phyloP scores from a whole-genome alignment of 257 asterid species.

The Solanum appendiculatum region DNA sequence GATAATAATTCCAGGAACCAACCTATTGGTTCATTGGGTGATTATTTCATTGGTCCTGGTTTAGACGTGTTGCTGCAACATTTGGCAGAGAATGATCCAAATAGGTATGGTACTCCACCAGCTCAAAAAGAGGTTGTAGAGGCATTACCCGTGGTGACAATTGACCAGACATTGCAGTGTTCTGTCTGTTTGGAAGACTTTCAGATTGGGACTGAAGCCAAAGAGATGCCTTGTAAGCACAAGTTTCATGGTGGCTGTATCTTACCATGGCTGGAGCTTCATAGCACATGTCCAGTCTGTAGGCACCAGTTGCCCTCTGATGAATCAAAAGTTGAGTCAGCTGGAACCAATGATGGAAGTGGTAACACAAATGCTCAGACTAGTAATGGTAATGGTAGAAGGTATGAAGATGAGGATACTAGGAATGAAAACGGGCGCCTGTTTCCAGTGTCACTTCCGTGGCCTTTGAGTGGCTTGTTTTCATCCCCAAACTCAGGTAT shows the following conservation, averaged over 20 bases:
- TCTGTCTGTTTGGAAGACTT: slow-evolving; percentile 79
- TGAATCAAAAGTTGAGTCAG: slow-evolving; percentile 43
- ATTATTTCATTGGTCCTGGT: slow-evolving; percentile 72
- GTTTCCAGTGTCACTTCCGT: slow-evolving; percentile 52
- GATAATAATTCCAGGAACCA: slow-evolving; percentile 26
- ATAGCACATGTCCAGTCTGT: slow-evolving; percentile 85
- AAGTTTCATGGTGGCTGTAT: slow-evolving; percentile 64
- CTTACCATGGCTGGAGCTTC: slow-evolving; percentile 85
- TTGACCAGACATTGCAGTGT: slow-evolving; percentile 43
- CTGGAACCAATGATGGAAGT: slow-evolving; percentile 13
- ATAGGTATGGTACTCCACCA: slow-evolving; percentile 74
- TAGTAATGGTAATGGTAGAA: not conserved
- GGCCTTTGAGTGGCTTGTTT: slow-evolving; percentile 71
- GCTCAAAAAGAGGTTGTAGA: slow-evolving; percentile 69
- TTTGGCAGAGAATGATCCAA: slow-evolving; percentile 72
- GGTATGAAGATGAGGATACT: slow-evolving; percentile 13
- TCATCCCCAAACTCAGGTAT: slow-evolving; percentile 21
- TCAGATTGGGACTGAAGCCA: slow-evolving; percentile 54
- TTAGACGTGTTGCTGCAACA: slow-evolving; percentile 75
- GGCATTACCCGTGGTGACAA: slow-evolving; percentile 44
- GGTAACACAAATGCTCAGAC: slow-evolving; percentile 6
- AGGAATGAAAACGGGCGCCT: slow-evolving; percentile 38
- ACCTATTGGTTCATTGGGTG: slow-evolving; percentile 53
- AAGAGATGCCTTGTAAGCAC: slow-evolving; percentile 83
- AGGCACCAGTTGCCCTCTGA: slow-evolving; percentile 66